Conservation (phyloP, 345 rosid genomes). For the Salix koriyanagi region DNA sequence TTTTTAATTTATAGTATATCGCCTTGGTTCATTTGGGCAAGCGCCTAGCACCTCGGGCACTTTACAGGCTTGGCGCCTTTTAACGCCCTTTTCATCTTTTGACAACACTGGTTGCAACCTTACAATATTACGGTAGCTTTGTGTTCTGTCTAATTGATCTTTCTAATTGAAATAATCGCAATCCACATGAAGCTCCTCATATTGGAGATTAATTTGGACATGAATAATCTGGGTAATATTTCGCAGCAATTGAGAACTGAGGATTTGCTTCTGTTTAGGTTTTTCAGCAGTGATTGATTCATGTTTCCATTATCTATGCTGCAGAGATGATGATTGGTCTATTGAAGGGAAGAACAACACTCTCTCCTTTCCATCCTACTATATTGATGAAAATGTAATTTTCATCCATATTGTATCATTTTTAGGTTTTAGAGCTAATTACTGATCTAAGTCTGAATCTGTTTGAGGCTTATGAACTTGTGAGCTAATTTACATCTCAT, state of each 20-base stretch:
- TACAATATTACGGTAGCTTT: not conserved
- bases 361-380: constrained; percentile 80
- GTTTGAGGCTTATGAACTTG: not conserved
- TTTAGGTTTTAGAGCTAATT: constrained; percentile 13
- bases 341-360: constrained; percentile 63
- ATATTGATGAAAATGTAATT: constrained; percentile 93
- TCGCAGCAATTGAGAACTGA: not conserved
- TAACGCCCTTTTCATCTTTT: no score
- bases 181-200: not conserved
- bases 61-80: no score
- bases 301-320: constrained; percentile 22
- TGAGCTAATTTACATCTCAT: not conserved
- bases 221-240: not conserved
- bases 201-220: not conserved
- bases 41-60: no score
- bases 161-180: not conserved
- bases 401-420: constrained; percentile 17
- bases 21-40: no score
- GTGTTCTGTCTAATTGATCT: not conserved
- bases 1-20: no score
- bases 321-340: constrained; percentile 92
- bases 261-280: not conserved
- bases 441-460: not conserved
- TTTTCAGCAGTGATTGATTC: constrained; percentile 8
- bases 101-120: no score